Conservation (phyloP, 495 filamentous ascomycete species). For the Lasiosphaeria hispida region DNA sequence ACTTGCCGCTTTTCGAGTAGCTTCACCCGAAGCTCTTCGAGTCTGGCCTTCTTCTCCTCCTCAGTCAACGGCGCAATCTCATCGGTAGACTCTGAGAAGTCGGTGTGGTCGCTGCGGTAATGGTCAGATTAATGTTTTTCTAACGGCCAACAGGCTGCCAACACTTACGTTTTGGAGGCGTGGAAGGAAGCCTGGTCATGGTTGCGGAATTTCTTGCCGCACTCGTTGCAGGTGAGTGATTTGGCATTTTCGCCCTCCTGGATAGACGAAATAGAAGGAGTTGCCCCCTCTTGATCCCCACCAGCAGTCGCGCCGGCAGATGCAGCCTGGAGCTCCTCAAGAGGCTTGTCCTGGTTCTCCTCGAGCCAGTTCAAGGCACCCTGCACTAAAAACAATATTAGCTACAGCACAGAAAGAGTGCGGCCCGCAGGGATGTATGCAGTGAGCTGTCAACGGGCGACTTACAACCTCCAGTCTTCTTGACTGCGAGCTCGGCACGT, state of each 20-base stretch:
- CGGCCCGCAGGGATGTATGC: background rate
- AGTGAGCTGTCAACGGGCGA: slow-evolving; percentile 11
- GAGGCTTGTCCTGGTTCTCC: slow-evolving; percentile 74
- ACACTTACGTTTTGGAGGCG: slow-evolving; percentile 71
- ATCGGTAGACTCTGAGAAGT: slow-evolving; percentile 91
- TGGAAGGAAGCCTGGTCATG: slow-evolving; percentile 82
- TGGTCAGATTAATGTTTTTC: slow-evolving; percentile 10
- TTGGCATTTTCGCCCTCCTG: slow-evolving; percentile 58
- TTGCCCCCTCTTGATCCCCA: slow-evolving; percentile 54
- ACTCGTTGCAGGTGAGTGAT: slow-evolving; percentile 78
- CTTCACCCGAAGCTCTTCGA: slow-evolving; percentile 71
- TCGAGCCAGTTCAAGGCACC: slow-evolving; percentile 94
- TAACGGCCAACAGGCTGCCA: background rate
- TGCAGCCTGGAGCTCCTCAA: slow-evolving; percentile 68
- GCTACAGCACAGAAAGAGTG: background rate
- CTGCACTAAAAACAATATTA: slow-evolving; percentile 58
- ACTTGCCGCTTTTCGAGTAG: slow-evolving; percentile 69
- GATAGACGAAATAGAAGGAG: slow-evolving; percentile 44
- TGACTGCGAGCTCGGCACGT: slow-evolving; percentile 75
- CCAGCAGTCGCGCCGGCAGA: slow-evolving; percentile 14
- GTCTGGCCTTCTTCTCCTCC: slow-evolving; percentile 78
- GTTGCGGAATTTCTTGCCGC: slow-evolving; percentile 84
- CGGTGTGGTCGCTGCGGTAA: slow-evolving; percentile 64
- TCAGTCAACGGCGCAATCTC: slow-evolving; percentile 87
- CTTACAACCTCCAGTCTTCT: slow-evolving; percentile 73